phyloP scores from a whole-genome alignment of 1,139 yeast genomes.

The Debaryomyces udenii region DNA sequence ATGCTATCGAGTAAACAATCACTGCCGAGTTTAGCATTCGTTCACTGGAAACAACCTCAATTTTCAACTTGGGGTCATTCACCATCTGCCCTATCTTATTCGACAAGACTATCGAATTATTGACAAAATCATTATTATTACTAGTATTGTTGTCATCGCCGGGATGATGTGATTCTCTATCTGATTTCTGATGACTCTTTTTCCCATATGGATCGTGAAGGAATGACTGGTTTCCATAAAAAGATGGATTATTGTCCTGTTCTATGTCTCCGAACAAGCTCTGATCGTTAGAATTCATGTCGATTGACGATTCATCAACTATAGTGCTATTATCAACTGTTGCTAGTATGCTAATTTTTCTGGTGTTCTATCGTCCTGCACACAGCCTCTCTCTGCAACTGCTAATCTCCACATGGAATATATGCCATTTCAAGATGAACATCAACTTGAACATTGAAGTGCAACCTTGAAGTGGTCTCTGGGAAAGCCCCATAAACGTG shows the following conservation, averaged over 20 bases:
- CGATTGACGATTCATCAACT: slow-evolving; percentile 15
- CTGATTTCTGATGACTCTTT: slow-evolving; percentile 7
- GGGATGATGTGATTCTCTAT: slow-evolving; percentile 9
- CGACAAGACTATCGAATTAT: slow-evolving; percentile 44
- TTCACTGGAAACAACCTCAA: slow-evolving; percentile 42
- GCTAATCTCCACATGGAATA: too few relatives aligned
- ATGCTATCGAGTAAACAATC: slow-evolving; percentile 44
- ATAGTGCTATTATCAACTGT: slow-evolving; percentile 2
- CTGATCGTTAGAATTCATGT: slow-evolving; percentile 16
- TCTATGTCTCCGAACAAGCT: slow-evolving; percentile 43
- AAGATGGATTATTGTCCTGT: slow-evolving; percentile 53
- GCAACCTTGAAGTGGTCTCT: too few relatives aligned
- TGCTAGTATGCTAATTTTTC: neutral
- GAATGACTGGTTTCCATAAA: slow-evolving; percentile 40
- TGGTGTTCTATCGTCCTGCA: neutral
- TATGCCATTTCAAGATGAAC: too few relatives aligned
- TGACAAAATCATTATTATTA: slow-evolving; percentile 25
- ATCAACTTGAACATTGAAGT: too few relatives aligned
- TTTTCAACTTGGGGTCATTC: slow-evolving; percentile 28
- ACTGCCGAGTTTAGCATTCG: slow-evolving; percentile 42
- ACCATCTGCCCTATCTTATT: slow-evolving; percentile 37
- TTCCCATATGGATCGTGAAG: slow-evolving; percentile 33
- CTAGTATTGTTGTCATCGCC: slow-evolving; percentile 1
- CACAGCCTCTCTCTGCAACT: neutral
- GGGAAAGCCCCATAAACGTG: too few relatives aligned